Evolutionary conservation across 179 eudicot species (phyloP).

Genomic region (Carnegiea gigantea): DNA sequence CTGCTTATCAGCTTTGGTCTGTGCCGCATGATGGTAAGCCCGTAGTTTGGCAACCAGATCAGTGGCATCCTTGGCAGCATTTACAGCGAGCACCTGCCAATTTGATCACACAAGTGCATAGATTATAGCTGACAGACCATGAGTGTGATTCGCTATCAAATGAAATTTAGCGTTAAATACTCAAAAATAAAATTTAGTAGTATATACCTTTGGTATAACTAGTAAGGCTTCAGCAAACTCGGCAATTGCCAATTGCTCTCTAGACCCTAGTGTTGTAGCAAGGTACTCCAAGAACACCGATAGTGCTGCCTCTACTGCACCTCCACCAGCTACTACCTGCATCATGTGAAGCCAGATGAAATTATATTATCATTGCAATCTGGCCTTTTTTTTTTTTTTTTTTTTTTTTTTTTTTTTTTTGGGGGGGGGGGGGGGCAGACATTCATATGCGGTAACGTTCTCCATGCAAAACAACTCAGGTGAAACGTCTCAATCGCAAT

Average conservation of each 20-base stretch:
- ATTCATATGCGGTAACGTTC: not conserved
- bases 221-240: conserved; percentile 93
- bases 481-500: not conserved
- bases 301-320: conserved; percentile 94
- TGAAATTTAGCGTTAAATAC: not conserved
- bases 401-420: not conserved
- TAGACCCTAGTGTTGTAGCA: conserved; percentile 92
- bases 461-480: not conserved
- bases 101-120: conserved; percentile 11
- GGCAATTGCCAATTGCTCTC: conserved; percentile 96
- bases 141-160: not conserved
- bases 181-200: not conserved
- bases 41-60: conserved; percentile 85
- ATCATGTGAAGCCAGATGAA: conserved; percentile 10
- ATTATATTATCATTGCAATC: not conserved
- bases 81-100: conserved; percentile 82
- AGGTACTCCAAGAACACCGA: conserved; percentile 88
- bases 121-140: not conserved
- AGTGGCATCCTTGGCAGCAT: conserved; percentile 96
- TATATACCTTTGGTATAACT: conserved; percentile 78
- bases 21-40: conserved; percentile 88
- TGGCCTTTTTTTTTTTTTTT: not conserved
- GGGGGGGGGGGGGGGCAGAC: too few relatives aligned
- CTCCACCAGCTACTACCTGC: conserved; percentile 98
- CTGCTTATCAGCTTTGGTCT: conserved; percentile 85